Evolutionary conservation across 2,329 filamentous ascomycete species (phyloP), one percentile per base, ranked within the genome.

Genomic region (Dactylellina leptospora): DNA sequence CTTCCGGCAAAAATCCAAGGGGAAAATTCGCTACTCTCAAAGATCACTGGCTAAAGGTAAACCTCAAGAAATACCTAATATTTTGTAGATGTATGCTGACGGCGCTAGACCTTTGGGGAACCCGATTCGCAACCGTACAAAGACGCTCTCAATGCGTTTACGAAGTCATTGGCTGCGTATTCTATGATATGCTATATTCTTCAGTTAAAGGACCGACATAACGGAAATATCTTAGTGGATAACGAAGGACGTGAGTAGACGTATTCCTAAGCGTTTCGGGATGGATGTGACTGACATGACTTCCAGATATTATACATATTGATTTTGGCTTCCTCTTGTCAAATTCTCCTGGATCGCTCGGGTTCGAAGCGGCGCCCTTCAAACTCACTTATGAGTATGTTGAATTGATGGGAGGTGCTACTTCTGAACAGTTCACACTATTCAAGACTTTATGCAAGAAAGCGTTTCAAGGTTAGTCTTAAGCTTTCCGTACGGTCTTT

Each of bases 241-340:
- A 92, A 90, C 77, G 88, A 91, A 79, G 91, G 91, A 8, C 91
- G 75, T 77, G 36, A 69, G 75, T 76, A 38, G 38, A 13, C 9
- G 9, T 8, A 4, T n/a, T 18, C 53, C 4, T n/a, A 30, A n/a
- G 25, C 11, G 42, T 25, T n/a, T 30, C 28, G 45, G 11, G 2
- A 11, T 6, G 33, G 18, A 33, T 53, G 1, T 28, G 36, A 33
- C 27, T 62, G 42, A 56, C 6, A 13, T 23, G 27, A 16, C 28
- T 28, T 5, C 28, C 62, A 75, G 75, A 95, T 78, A 92, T 93
- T 63, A 88, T 95, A 72, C 91, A 95, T 78, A 95, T 95, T 73
- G 91, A 95, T 80, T 95, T 95, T 79, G 91, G 91, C 61, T 95
- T 95, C 79, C 93, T 95, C 90, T 83, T 95, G 30, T 93, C 90